Evolutionary conservation across 331 rosid species (phyloP), one percentile per base, ranked within the genome.

Genomic region (Pyrus hybrid): DNA sequence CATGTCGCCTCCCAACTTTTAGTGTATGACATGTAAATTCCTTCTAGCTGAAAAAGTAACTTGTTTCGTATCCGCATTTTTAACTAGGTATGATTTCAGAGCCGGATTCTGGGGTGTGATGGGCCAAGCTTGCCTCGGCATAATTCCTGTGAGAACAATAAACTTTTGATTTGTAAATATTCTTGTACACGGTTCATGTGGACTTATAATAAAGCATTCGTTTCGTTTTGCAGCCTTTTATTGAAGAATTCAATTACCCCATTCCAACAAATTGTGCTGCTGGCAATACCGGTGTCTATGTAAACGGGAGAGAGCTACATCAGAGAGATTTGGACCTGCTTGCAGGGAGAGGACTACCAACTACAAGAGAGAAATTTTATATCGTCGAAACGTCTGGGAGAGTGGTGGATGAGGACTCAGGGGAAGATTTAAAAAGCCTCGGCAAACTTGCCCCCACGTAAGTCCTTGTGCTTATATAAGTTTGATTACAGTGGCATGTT

Each of bases 31-130:
- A 33, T 37, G 10, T 69, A 10, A 4, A 51, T 17, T 21, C 63
- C 45, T 11, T 45, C 56, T 25, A 54, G 49, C 53, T 57, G 57
- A 71, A 58, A 61, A 9, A 49, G 54, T 72, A n/a, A 57, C 32
- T 68, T 51, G 16, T 45, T 45, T 73, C 60, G 29, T 61, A 23
- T 71, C 54, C 60, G 45, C 67, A 57, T 63, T 76, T 64, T 43
- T 21, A n/a, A 61, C 61, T 68, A 86, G 90, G 90, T 86, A 86
- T 67, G 90, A 86, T 80, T 81, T 71, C 64, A 84, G 71, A 69
- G 87, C 90, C 60, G 90, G 90, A 53, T 86, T 86, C 83, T 86
- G 90, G 90, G 90, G 90, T 67, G 86, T 81, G 73, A 84, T 84
- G 78, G 86, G 85, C 64, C 85, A 86, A 63, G 74, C 83, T 65